A percentile compares a stretch with the other conserved stretches of the same genome.
Evolutionary conservation across 169 alveolate genomes (phyloP).

Genomic region (Blepharisma undulans): DNA sequence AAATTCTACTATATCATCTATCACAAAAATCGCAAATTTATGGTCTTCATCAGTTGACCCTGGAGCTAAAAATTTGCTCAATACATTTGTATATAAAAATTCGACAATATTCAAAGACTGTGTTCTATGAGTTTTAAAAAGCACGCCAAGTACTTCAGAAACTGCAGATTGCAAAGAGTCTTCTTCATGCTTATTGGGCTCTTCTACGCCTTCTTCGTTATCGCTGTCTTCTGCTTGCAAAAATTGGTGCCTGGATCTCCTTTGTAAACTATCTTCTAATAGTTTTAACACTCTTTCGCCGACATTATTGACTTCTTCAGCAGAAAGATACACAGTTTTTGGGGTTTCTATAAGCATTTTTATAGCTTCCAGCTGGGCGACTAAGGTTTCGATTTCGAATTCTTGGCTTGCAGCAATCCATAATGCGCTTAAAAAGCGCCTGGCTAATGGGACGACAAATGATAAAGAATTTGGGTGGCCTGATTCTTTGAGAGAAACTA

Average conservation of each 20-base stretch:
- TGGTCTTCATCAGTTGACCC: conserved; percentile 61
- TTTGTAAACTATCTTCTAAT: conserved; percentile 62
- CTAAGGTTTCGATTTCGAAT: conserved; percentile 73
- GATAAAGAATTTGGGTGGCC: conserved; percentile 11
- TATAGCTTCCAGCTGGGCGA: conserved; percentile 66
- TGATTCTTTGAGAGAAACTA: conserved; percentile 59
- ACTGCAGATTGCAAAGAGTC: conserved; percentile 71
- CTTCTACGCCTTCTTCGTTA: conserved; percentile 68
- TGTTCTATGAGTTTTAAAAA: conserved; percentile 84
- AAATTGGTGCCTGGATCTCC: conserved; percentile 60
- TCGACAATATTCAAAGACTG: conserved; percentile 58
- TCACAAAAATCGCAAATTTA: conserved; percentile 70
- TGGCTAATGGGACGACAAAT: conserved; percentile 40
- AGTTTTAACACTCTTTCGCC: conserved; percentile 63
- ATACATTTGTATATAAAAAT: conserved; percentile 61
- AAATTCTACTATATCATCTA: conserved; percentile 87
- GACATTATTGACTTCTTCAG: conserved; percentile 71
- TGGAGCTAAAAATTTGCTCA: conserved; percentile 72
- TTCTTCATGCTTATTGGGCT: conserved; percentile 74
- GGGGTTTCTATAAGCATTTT: conserved; percentile 71
- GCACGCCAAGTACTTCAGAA: conserved; percentile 83
- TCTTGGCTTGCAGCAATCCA: conserved; percentile 71
- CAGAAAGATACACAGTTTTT: conserved; percentile 57
- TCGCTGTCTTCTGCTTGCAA: conserved; percentile 72
- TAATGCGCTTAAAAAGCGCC: conserved; percentile 65